Evolutionary conservation across 768 basidiomycete genomes (phyloP), one percentile per base, ranked within the genome.

Genomic region (Tulasnella sp.): DNA sequence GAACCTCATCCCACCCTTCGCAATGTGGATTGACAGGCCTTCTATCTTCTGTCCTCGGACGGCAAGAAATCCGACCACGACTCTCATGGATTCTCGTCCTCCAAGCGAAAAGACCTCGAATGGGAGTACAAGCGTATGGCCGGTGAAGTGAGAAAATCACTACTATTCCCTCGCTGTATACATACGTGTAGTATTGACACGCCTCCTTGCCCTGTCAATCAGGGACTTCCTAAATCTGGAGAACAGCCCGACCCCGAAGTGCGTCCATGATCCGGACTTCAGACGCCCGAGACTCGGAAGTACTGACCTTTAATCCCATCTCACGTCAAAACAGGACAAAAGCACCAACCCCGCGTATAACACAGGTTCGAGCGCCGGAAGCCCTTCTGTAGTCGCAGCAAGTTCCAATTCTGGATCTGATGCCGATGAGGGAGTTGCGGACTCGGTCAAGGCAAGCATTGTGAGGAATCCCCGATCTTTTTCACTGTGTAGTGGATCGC

Each of bases 21-120:
- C 25, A 64, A 54, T 36, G 25, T 19, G 22, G 2, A 5, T 45
- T 74, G 36, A 74, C 42, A 76, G 64, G 68, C n/a, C 67, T 76
- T 70, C 75, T 70, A 39, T 42, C 39, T 68, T 17, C 31, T 70
- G 40, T 38, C 36, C 1, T 17, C 5, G 0, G 64, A n/a, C 34
- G 67, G 37, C 17, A 68, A 76, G 34, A 76, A 76, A n/a, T 34
- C 67, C 67, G 67, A 76, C 17, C 36, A 40, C 67, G 75, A 36
- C 40, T 76, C 75, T 8, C 75, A 76, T 40, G 75, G 64, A 31
- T 49, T 6, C 67, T 68, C 67, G 25, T 34, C 38, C 25, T 64
- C 58, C 19, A 64, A 64, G 25, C 58, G 58, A 64, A 64, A 64
- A 31, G 58, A 64, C 58, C 58, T 64, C 58, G 58, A 64, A 1